Percentiles rank a stretch among this genome's conserved stretches.
Evolutionary conservation across 768 basidiomycete species (phyloP).

Genomic region (Tulasnella sp.): DNA sequence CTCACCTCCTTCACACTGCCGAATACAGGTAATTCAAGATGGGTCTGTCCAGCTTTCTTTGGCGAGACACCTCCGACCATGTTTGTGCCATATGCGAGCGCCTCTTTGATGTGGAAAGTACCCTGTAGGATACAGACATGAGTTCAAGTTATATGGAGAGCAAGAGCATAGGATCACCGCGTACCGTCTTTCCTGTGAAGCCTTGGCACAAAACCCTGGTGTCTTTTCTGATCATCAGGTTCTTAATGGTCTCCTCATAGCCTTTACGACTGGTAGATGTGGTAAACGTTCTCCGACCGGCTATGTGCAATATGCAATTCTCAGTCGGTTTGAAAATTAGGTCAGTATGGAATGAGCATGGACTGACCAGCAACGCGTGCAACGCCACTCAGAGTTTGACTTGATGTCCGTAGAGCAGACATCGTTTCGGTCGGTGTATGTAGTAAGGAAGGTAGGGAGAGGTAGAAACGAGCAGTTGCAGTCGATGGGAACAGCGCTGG

Average conservation of each 20-base stretch:
- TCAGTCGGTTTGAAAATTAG: background rate
- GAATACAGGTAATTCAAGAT: constrained; percentile 91
- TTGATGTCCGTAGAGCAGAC: constrained; percentile 8
- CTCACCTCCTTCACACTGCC: constrained; percentile 81
- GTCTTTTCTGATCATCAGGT: constrained; percentile 87
- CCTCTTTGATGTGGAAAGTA: constrained; percentile 93
- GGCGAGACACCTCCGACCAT: constrained; percentile 98
- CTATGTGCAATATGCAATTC: constrained; percentile 13
- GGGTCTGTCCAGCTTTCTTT: constrained; percentile 90
- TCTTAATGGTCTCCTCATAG: constrained; percentile 84
- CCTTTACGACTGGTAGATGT: constrained; percentile 58
- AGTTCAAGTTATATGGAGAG: background rate
- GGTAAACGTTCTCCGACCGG: constrained; percentile 56
- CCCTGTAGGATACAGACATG: constrained; percentile 36
- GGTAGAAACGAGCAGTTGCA: no score
- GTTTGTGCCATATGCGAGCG: constrained; percentile 86
- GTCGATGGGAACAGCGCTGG: background rate
- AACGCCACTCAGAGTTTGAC: constrained; percentile 10
- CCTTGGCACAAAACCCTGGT: constrained; percentile 89
- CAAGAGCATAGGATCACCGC: constrained; percentile 20
- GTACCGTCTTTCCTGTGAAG: constrained; percentile 89
- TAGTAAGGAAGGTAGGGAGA: background rate
- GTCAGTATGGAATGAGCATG: background rate
- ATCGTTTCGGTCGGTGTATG: background rate
- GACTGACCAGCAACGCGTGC: constrained; percentile 11